Evolutionary conservation across 2,329 filamentous ascomycete genomes (phyloP).

Genomic region (Chrysoporthe austroafricana): DNA sequence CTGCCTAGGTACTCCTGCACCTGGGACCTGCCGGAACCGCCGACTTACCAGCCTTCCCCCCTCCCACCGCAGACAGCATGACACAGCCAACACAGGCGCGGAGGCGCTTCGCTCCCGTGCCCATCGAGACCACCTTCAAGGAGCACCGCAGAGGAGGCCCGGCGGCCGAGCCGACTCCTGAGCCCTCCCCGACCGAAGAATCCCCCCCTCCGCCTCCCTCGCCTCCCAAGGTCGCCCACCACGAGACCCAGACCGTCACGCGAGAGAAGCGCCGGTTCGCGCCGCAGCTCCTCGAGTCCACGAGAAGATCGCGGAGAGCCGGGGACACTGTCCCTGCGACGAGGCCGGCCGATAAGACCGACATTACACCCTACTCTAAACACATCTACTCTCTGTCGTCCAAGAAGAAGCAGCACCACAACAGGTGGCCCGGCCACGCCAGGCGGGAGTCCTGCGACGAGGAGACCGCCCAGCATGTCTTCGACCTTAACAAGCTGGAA

Average conservation of each 20-base stretch:
- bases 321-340: slow-evolving; percentile 67
- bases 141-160: slow-evolving; percentile 54
- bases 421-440: slow-evolving; percentile 46
- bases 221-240: slow-evolving; percentile 29
- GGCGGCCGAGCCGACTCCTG: slow-evolving; percentile 56
- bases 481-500: slow-evolving; percentile 78
- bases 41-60: not conserved
- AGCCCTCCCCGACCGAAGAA: slow-evolving; percentile 53
- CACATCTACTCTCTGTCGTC: slow-evolving; percentile 60
- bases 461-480: slow-evolving; percentile 73
- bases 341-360: slow-evolving; percentile 70
- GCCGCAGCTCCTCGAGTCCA: slow-evolving; percentile 82
- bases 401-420: slow-evolving; percentile 46
- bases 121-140: slow-evolving; percentile 73
- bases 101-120: slow-evolving; percentile 68
- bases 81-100: slow-evolving; percentile 46
- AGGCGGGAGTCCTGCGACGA: slow-evolving; percentile 76
- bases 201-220: slow-evolving; percentile 44
- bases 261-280: slow-evolving; percentile 62
- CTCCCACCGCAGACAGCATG: slow-evolving; percentile 37
- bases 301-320: slow-evolving; percentile 69
- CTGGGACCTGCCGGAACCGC: not conserved
- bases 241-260: slow-evolving; percentile 27
- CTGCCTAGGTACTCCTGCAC: not conserved
- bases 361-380: slow-evolving; percentile 68